Evolutionary conservation across 805 yeast species (phyloP).

Genomic region (Debaryomyces maramus): DNA sequence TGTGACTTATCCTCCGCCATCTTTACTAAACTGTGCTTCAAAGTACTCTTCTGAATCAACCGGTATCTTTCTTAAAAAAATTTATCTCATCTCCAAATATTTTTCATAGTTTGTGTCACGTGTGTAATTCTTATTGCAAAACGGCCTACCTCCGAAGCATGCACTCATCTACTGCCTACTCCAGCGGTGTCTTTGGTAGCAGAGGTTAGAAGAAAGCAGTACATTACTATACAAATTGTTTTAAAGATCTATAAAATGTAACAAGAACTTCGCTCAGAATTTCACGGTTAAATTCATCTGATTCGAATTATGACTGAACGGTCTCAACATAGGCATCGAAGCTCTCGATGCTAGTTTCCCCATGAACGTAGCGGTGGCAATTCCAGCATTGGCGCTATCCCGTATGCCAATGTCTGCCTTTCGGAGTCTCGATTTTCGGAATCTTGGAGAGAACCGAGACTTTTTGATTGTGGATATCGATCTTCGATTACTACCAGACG

Average conservation of each 20-base stretch:
- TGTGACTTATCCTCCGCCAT: constrained; percentile 51
- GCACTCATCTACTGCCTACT: too few species aligned
- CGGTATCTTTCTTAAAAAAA: constrained; percentile 1
- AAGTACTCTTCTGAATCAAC: background rate
- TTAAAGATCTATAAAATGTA: background rate
- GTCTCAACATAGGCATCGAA: constrained; percentile 18
- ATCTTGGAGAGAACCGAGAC: constrained; percentile 22
- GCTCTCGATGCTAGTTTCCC: constrained; percentile 22
- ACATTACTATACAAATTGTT: too few species aligned
- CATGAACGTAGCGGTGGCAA: constrained; percentile 18
- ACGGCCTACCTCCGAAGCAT: too few species aligned
- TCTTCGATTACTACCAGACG: constrained; percentile 14
- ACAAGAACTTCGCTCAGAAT: too few species aligned
- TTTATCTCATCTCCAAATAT: constrained; percentile 9
- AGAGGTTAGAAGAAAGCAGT: too few species aligned
- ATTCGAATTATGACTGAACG: constrained; percentile 10
- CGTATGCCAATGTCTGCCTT: constrained; percentile 16
- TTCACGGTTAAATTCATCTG: constrained; percentile 18
- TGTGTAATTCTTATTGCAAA: too few species aligned
- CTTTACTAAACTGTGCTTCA: background rate
- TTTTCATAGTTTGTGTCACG: background rate
- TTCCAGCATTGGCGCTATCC: constrained; percentile 19
- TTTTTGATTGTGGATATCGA: constrained; percentile 25
- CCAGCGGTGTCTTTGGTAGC: too few species aligned
- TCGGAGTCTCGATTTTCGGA: constrained; percentile 12